These are phyloP conservation scores for Sporothrix humicola DNA, from an alignment of 2,329 filamentous ascomycete genomes.

Conservation along the genomic window DNA sequence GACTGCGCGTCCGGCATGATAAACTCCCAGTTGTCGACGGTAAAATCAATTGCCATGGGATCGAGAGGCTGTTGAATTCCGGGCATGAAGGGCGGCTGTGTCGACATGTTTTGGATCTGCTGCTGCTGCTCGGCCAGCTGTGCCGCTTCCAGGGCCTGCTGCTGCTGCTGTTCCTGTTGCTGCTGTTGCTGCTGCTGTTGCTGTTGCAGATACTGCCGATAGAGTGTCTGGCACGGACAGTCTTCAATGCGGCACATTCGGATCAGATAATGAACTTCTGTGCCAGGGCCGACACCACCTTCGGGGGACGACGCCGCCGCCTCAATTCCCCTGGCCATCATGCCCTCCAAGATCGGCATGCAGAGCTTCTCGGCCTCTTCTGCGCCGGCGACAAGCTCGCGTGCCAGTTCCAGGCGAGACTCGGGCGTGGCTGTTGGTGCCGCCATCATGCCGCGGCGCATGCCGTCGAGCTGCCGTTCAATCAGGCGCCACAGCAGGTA, in stretches of 20 bases:
- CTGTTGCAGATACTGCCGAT: slow-evolving; percentile 23
- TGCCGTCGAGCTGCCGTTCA: slow-evolving; percentile 50
- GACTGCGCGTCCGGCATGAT: slow-evolving; percentile 44
- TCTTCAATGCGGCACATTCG: slow-evolving; percentile 26
- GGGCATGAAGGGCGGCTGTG: slow-evolving; percentile 3
- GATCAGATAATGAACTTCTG: not conserved
- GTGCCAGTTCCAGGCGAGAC: slow-evolving; percentile 14
- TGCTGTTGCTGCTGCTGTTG: slow-evolving; percentile 24
- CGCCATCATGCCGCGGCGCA: slow-evolving; percentile 46
- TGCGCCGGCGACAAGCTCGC: slow-evolving; percentile 24
- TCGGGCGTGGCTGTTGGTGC: slow-evolving; percentile 43
- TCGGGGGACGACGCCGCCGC: slow-evolving; percentile 25
- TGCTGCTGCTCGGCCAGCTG: slow-evolving; percentile 20
- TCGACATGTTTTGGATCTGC: slow-evolving; percentile 5
- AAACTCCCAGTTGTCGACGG: slow-evolving; percentile 51
- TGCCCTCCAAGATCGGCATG: slow-evolving; percentile 40
- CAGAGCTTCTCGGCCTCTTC: slow-evolving; percentile 39
- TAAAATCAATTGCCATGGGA: slow-evolving; percentile 24
- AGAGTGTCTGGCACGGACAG: slow-evolving; percentile 28
- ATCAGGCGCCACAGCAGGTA: slow-evolving; percentile 52
- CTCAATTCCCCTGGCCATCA: slow-evolving; percentile 9
- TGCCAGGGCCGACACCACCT: not conserved
- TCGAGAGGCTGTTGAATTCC: slow-evolving; percentile 3
- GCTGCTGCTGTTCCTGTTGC: slow-evolving; percentile 27
- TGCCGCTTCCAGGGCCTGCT: slow-evolving; percentile 10